Base-by-base conservation (phyloP, 768 basidiomycete species). In the Amanita rimosa region DNA sequence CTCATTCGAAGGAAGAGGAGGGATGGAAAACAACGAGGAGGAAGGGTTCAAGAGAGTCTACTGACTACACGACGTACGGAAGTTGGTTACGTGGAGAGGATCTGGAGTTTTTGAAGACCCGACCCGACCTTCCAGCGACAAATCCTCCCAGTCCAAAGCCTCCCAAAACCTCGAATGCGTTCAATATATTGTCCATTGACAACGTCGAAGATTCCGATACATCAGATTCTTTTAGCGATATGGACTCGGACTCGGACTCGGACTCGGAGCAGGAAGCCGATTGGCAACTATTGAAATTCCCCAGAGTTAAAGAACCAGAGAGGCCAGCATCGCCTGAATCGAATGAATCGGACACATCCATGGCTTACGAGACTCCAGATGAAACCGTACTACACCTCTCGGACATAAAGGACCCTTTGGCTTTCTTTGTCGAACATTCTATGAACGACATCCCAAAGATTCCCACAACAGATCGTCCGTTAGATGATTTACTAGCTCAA, bases 51-150 rank as follows among this genome's bases (percentile, higher is more conserved):
- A 48, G 19, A n/a, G 22, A 48, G n/a, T 43, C 33, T 6, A 52
- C 56, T 9, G 65, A 67, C 42, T 31, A 55, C 16, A 64, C 74
- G 0, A 26, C 65, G 0, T 80, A 79, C 53, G 69, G 66, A 0
- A 78, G 74, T 50, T 83, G 81, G 82, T 62, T 60, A 46, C 54
- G 60, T 4, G 67, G 66, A 4, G 48, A 56, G 0, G 81, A 83
- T 54, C 47, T 82, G 2, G 62, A 60, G 2, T 82, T 79, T 55
- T 53, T 81, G 35, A 56, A 62, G 16, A 31, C 38, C 41, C 31
- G 50, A 14, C 21, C 34, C 16, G 45, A 55, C 44, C 46, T 33
- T 41, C 43, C 45, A 5, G n/a, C 35, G 3, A 35, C 3, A 22
- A 35, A 26, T 13, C 21, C 44, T 6, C 7, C 21, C 19, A 4